Percentiles rank a stretch among this genome's conserved stretches.
phyloP scores from a whole-genome alignment of 1,284 basidiomycete species.

The Meira nashicola region DNA sequence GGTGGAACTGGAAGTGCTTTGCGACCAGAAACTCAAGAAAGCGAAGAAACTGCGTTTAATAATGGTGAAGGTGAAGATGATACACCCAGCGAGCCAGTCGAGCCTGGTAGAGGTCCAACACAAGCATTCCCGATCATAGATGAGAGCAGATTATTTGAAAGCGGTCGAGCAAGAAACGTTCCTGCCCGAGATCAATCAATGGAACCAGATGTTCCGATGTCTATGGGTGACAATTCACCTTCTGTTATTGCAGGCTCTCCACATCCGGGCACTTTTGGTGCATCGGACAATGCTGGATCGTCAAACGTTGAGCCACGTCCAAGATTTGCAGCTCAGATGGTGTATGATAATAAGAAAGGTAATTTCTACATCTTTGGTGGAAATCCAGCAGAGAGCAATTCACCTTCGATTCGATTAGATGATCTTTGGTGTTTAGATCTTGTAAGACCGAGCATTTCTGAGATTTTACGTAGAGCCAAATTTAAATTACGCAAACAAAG shows the following conservation, averaged over 20 bases:
- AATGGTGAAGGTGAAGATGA: constrained; percentile 29
- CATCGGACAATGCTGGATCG: background rate
- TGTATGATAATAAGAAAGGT: constrained; percentile 46
- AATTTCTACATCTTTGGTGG: constrained; percentile 53
- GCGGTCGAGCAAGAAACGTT: background rate
- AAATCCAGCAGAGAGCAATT: constrained; percentile 35
- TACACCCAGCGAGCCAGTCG: constrained; percentile 15
- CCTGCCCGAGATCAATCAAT: background rate
- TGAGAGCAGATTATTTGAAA: background rate
- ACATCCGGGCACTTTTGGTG: background rate
- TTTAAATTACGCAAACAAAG: constrained; percentile 51
- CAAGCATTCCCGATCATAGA: constrained; percentile 2
- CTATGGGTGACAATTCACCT: background rate
- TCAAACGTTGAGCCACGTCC: constrained; percentile 30
- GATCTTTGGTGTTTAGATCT: constrained; percentile 52
- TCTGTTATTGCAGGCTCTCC: too few species aligned
- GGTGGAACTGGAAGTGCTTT: background rate
- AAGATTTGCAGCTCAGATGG: constrained; percentile 46
- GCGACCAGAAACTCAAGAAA: background rate
- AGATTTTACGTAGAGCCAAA: constrained; percentile 46
- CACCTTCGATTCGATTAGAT: constrained; percentile 30
- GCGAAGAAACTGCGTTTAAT: background rate
- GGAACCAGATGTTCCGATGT: too few species aligned
- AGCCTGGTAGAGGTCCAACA: constrained; percentile 11
- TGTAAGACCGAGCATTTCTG: constrained; percentile 42